Evolutionary conservation across 2,329 filamentous ascomycete genomes (phyloP), one percentile per base, ranked within the genome.

Genomic region (Rhynchosporium secalis): DNA sequence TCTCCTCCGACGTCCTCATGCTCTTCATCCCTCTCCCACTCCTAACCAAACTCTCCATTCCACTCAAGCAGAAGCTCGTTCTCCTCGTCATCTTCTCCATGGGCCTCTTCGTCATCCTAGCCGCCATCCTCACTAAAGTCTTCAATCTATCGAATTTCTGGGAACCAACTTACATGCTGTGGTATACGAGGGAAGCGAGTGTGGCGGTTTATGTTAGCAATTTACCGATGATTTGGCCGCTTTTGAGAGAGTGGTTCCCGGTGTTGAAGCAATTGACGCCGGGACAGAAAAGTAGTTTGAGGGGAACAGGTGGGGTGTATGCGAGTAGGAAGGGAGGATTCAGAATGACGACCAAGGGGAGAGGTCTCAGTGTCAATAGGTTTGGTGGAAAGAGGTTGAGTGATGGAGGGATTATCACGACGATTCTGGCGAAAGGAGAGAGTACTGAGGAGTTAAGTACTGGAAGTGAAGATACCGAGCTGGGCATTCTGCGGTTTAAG

Each of bases 1-100:
- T 86, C 57, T 79, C 81, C 2, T 84, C 82, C 46, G 84, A 86
- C 65, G 47, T 84, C 1, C 77, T 83, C 72, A 86, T 87, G 68
- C 80, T 86, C 38, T 66, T 78, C 2, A 80, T 87, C 15, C 82
- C 83, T 0, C 77, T 86, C 67, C 83, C 83, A 0, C 71, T 81
- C 31, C 76, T 87, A 20, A 20, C 20, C 31, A 77, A 78, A 15
- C 77, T 84, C 1, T 78, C 78, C 38, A 75, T 86, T 2, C 76
- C 80, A 0, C 69, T 69, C 28, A 78, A 76, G 62, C 81, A 83
- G 70, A 86, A 86, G 70, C 59, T 78, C 0, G 75, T 83, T 0
- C 76, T 87, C 0, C 73, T 75, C 28, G 68, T 73, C 10, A 75
- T 81, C 31, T 80, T 81, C 59, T 76, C 76, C 9, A 67, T 81